A percentile compares a stretch with the other conserved stretches of the same genome.
These are phyloP conservation scores for Trichoderma lentiforme DNA, from an alignment of 2,329 filamentous ascomycete genomes.

Conservation along the genomic window DNA sequence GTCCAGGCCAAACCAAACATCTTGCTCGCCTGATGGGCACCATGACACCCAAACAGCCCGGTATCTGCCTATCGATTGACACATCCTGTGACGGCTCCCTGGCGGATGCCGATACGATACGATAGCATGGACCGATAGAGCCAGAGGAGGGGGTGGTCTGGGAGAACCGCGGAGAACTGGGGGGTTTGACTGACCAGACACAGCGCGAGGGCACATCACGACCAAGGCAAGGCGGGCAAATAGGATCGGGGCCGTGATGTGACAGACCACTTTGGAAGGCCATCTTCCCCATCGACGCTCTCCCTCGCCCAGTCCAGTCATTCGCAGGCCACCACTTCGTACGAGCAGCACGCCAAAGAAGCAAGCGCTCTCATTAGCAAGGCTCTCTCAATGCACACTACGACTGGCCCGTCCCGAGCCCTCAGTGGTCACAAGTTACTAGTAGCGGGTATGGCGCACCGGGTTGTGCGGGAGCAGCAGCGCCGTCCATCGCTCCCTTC, in stretches of 20 bases:
- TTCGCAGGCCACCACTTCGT: constrained; percentile 6
- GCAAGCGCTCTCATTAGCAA: constrained; percentile 10
- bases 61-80: constrained; percentile 20
- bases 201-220: neutral
- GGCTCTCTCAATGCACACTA: constrained; percentile 5
- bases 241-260: constrained; percentile 4
- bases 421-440: constrained; percentile 16
- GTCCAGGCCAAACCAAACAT: neutral
- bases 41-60: constrained; percentile 7
- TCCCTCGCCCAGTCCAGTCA: neutral
- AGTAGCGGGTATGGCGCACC: constrained; percentile 18
- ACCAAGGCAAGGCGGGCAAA: constrained; percentile 1
- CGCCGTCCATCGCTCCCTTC: constrained; percentile 4
- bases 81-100: constrained; percentile 23
- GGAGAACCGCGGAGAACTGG: constrained; percentile 6
- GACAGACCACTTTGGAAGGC: constrained; percentile 13
- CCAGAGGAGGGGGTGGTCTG: neutral
- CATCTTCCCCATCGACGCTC: constrained; percentile 2
- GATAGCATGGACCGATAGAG: constrained; percentile 14
- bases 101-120: constrained; percentile 19
- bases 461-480: constrained; percentile 16
- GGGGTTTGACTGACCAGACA: neutral
- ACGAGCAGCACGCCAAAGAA: constrained; percentile 1
- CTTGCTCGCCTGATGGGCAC: constrained; percentile 22
- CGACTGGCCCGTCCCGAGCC: constrained; percentile 9